These are phyloP conservation scores for Populus nigra DNA, from an alignment of 345 rosid species.

Conservation along the genomic window DNA sequence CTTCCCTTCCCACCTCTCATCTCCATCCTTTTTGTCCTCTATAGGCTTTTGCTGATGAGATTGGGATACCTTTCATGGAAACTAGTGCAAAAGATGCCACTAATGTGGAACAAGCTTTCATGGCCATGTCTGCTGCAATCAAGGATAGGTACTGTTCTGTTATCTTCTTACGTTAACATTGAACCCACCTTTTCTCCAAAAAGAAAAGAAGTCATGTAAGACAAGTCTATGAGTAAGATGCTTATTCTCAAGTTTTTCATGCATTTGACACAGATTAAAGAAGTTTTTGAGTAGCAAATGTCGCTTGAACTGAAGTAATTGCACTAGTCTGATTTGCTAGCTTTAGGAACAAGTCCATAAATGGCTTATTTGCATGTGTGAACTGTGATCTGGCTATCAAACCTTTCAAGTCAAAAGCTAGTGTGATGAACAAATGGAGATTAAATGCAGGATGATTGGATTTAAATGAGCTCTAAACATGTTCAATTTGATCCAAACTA, in stretches of 20 bases:
- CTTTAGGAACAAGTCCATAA: not conserved
- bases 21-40: not conserved
- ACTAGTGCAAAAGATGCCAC: conserved; percentile 67
- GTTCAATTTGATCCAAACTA: not conserved
- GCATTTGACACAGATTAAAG: not conserved
- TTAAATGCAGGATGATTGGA: not conserved
- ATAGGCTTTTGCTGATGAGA: conserved; percentile 65
- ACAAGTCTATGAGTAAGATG: not conserved
- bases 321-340: not conserved
- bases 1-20: not conserved
- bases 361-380: not conserved
- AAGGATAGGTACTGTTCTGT: conserved; percentile 46
- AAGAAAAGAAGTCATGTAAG: not conserved
- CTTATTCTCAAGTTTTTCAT: not conserved
- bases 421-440: not conserved
- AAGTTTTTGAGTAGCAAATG: not conserved
- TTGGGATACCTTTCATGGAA: conserved; percentile 63
- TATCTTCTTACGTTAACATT: not conserved
- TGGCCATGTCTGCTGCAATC: conserved; percentile 68
- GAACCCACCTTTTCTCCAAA: not conserved
- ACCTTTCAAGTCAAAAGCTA: not conserved
- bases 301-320: not conserved
- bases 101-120: conserved; percentile 63
- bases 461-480: not conserved
- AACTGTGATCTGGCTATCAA: not conserved